Evolutionary conservation across 495 filamentous ascomycete genomes (phyloP).

Genomic region (Penicillium pancosmium): DNA sequence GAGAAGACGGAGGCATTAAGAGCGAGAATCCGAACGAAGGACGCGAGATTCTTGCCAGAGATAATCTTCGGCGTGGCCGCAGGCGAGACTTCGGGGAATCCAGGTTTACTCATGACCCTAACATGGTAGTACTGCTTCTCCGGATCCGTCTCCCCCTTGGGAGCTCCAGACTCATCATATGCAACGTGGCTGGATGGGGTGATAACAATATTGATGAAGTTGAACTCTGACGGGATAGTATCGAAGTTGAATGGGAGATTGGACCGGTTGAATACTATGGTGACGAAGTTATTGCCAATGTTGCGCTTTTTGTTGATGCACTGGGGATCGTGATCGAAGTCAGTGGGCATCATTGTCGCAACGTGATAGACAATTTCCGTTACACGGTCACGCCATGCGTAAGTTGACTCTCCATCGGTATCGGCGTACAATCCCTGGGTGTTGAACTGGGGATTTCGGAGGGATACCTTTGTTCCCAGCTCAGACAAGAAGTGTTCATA

Average conservation of each 20-base stretch:
- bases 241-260: constrained; percentile 84
- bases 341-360: constrained; percentile 94
- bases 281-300: constrained; percentile 97
- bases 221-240: constrained; percentile 91
- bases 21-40: constrained; percentile 88
- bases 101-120: constrained; percentile 77
- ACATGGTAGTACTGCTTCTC: constrained; percentile 76
- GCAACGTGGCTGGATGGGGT: constrained; percentile 72
- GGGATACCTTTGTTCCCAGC: constrained; percentile 75
- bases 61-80: constrained; percentile 86
- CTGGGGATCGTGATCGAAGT: constrained; percentile 70
- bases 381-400: constrained; percentile 91
- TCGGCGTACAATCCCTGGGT: constrained; percentile 89
- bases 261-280: constrained; percentile 96
- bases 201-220: constrained; percentile 95
- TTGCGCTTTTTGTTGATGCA: constrained; percentile 90
- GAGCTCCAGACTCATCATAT: constrained; percentile 27
- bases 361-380: constrained; percentile 96
- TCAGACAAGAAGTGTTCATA: constrained; percentile 82
- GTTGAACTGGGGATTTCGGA: constrained; percentile 85
- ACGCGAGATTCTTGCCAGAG: constrained; percentile 72
- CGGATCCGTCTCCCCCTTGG: constrained; percentile 29
- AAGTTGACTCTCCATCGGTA: constrained; percentile 81
- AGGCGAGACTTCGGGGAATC: constrained; percentile 87
- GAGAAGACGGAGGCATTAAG: constrained; percentile 93